Base-by-base conservation (phyloP, 2,329 filamentous ascomycete genomes). In the Phoma sp. region DNA sequence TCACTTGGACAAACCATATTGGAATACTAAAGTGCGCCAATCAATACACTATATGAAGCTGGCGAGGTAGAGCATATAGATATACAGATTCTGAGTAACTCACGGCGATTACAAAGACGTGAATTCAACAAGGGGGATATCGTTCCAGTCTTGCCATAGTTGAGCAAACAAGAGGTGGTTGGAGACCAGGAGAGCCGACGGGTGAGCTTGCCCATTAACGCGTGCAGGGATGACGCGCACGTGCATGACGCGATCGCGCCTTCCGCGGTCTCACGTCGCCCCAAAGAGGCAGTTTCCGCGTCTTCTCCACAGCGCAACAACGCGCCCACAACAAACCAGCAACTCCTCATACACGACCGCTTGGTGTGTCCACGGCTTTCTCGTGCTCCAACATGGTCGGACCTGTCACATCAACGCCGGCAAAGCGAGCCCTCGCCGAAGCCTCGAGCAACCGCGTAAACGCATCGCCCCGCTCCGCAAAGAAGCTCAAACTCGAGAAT, bases 401-500 rank as follows among this genome's bases (percentile, higher is more conserved):
- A 42, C 62, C 69, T 25, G 66, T 71, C 27, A 57, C 66, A 24
- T 67, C 58, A 54, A 69, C 76, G 39, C 77, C 79, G 23, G 70
- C 64, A 46, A 82, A 82, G 70, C 74, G 79, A 40, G 75, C 76
- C 36, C 74, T 82, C 60, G 70, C 76, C 56, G 80, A 82, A 58
- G 74, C 74, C 22, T 76, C 77, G 13, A 76, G 65, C 53, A 77
- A 76, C 39, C 76, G 76, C 55, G 71, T 71, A 33, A 81, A 80
- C 58, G 59, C 67, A 35, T 74, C 76, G 54, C 79, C 78, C 61
- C 78, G 70, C 60, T 74, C 86, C 1, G 78, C 84, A 46, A 98
- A 98, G 82, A 96, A 95, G 78, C 84, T 91, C 59, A 96, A 91
- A 76, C 82, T 96, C 55, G 90, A 95, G 54, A 73, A 75, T 51